Evolutionary conservation across 768 basidiomycete genomes (phyloP), one percentile per base, ranked within the genome.

Genomic region (Mycena venus): DNA sequence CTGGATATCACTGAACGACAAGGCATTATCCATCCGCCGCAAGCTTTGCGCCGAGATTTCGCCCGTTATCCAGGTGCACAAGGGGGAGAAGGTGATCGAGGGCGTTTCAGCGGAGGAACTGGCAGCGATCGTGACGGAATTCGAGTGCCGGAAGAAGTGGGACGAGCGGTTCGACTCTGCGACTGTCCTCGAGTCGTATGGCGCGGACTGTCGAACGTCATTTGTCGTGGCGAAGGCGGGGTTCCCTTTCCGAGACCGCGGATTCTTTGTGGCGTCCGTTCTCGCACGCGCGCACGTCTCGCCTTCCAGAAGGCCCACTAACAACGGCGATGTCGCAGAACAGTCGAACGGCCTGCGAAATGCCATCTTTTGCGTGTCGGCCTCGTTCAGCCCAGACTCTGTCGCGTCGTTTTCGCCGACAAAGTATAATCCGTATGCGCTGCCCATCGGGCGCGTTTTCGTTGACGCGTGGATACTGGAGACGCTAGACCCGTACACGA

Each of bases 391-490:
- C 58, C 90, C 94, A 0, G 91, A 93, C 27, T 91, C 91, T 32
- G 87, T 83, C 7, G 80, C 87, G 17, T 79, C 84, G 1, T 95
- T 95, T 79, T 87, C 89, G 25, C 53, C 88, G 2, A 80, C 83
- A 9, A 96, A 95, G 80, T 94, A 95, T 82, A 99, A 99, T 82
- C 87, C 95, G 0, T 90, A 91, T 64, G 79, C 70, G 1, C 88
- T 96, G 11, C 95, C 96, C 0, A 86, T 95, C 19, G 98, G 96
- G 2, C 91, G 94, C 17, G 86, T 96, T 38, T 92, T 95, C 76
- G 85, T 99, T 8, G 97, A 99, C 79, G 98, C 95, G 2, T 99
- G 98, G 98, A 92, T 98, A 36, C 84, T 98, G 78, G 97, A 99
- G 85, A 99, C 98, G 4, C 89, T 99, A 58, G 98, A 99, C 80